A percentile compares a stretch with the other conserved stretches of the same genome.
phyloP scores from a whole-genome alignment of 2,329 filamentous ascomycete genomes.

The Curvularia spicifera region DNA sequence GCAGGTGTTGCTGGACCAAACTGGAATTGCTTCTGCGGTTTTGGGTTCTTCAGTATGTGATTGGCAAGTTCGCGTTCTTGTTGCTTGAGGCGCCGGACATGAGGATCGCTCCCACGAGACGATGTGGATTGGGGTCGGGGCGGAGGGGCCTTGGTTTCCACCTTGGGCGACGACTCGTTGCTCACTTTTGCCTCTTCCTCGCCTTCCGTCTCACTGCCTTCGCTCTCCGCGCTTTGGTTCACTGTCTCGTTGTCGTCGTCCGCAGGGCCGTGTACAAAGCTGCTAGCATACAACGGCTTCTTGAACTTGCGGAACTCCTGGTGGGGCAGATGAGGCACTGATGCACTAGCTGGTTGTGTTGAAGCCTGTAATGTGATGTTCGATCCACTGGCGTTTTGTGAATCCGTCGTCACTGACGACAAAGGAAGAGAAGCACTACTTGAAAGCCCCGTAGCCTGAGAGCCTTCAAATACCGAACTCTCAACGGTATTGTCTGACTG shows the following conservation, averaged over 20 bases:
- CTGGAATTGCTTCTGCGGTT: constrained; percentile 43
- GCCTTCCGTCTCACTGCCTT: constrained; percentile 22
- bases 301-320: constrained; percentile 29
- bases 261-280: constrained; percentile 39
- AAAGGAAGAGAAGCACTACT: constrained; percentile 28
- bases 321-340: constrained; percentile 18
- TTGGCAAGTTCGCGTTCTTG: constrained; percentile 45
- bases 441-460: constrained; percentile 12
- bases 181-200: constrained; percentile 27
- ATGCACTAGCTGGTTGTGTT: constrained; percentile 22
- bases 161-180: constrained; percentile 18
- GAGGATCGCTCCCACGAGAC: constrained; percentile 35
- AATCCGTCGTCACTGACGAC: constrained; percentile 34
- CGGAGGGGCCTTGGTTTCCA: constrained; percentile 26
- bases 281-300: constrained; percentile 43
- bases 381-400: constrained; percentile 26
- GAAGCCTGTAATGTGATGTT: constrained; percentile 42
- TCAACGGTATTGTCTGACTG: constrained; percentile 22
- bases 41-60: constrained; percentile 47
- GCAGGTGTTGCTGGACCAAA: constrained; percentile 37
- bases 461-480: constrained; percentile 15
- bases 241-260: constrained; percentile 21
- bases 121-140: constrained; percentile 31
- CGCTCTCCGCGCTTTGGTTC: constrained; percentile 19
- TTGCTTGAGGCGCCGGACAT: constrained; percentile 35